Evolutionary conservation across 2,329 filamentous ascomycete genomes (phyloP).

Genomic region (Phialocephala subalpina): DNA sequence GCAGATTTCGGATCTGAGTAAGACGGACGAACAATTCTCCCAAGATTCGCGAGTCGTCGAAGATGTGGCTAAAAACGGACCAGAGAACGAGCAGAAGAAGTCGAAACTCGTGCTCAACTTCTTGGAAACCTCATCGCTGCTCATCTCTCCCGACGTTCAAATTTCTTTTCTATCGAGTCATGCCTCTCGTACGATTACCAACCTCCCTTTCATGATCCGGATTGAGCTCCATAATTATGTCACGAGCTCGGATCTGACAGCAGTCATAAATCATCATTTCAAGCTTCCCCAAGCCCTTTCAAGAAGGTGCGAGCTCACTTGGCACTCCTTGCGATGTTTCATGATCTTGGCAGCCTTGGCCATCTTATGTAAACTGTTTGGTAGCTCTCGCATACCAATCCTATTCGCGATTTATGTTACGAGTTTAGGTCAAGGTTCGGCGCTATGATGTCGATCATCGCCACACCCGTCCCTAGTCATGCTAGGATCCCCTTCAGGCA

Average conservation of each 20-base stretch:
- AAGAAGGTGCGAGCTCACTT: conserved; percentile 11
- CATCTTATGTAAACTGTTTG: not conserved
- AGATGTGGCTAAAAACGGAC: not conserved
- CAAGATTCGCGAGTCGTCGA: not conserved
- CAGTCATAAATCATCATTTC: conserved; percentile 2
- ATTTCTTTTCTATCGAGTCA: not conserved
- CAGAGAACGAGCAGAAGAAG: not conserved
- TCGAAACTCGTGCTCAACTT: not conserved
- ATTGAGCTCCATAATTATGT: not conserved
- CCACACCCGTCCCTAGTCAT: conserved; percentile 21
- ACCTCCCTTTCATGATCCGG: not conserved
- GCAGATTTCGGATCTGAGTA: not conserved
- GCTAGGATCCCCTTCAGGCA: conserved; percentile 1
- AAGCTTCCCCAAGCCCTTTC: conserved; percentile 10
- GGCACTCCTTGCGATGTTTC: not conserved
- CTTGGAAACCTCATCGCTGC: not conserved
- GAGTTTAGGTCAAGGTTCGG: conserved; percentile 14
- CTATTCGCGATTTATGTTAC: conserved; percentile 1
- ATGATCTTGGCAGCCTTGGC: conserved; percentile 10
- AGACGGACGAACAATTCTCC: not conserved
- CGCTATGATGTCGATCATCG: conserved; percentile 23
- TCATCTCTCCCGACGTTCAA: not conserved
- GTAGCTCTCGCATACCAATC: not conserved
- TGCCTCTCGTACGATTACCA: not conserved
- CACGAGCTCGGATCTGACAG: not conserved